Evolutionary conservation across 2,329 filamentous ascomycete species (phyloP).

Genomic region (Fusarium coffeatum): DNA sequence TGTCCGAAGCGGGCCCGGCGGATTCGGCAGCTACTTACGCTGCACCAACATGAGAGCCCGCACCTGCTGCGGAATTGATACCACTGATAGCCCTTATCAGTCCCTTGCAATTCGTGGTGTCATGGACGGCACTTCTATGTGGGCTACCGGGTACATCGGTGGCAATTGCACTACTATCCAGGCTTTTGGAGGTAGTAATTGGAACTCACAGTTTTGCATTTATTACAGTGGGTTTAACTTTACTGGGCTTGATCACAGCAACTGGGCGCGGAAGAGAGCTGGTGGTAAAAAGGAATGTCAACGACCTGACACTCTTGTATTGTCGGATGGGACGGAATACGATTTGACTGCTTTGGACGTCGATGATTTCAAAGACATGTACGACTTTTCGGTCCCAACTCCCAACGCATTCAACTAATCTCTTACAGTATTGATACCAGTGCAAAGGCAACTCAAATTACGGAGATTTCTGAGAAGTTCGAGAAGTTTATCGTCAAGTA

Average conservation of each 20-base stretch:
- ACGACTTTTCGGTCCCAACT: background rate
- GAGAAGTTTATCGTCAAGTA: background rate
- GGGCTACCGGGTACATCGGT: background rate
- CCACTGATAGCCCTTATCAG: background rate
- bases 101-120: background rate
- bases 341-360: background rate
- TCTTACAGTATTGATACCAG: background rate
- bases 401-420: no score
- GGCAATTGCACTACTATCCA: background rate
- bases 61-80: background rate
- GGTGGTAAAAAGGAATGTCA: background rate
- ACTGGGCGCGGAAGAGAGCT: background rate
- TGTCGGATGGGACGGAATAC: background rate
- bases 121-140: rapidly evolving
- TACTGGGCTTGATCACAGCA: background rate
- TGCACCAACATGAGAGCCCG: background rate
- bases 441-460: rapidly evolving
- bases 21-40: background rate
- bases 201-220: background rate
- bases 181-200: background rate
- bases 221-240: rapidly evolving
- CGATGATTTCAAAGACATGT: background rate
- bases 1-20: background rate
- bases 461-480: background rate
- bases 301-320: background rate